These are phyloP conservation scores for Wickerhamiella infanticola DNA, from an alignment of 1,139 yeast genomes.

Conservation along the genomic window DNA sequence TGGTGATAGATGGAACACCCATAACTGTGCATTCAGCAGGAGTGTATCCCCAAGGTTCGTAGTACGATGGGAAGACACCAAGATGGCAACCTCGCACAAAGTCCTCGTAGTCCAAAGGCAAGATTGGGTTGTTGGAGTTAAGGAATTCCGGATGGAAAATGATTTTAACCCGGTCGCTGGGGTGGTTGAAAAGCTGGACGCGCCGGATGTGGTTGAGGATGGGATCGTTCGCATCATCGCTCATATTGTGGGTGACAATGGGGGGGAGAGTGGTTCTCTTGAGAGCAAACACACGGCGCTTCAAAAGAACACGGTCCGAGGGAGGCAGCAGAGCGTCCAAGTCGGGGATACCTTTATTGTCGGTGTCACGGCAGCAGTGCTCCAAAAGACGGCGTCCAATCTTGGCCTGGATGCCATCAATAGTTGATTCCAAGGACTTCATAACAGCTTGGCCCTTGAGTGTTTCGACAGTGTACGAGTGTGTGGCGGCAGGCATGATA, in stretches of 20 bases:
- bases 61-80: slow-evolving; percentile 97
- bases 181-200: slow-evolving; percentile 77
- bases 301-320: slow-evolving; percentile 75
- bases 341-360: slow-evolving; percentile 42
- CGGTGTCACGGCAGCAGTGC: slow-evolving; percentile 72
- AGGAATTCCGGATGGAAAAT: slow-evolving; percentile 96
- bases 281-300: slow-evolving; percentile 85
- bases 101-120: slow-evolving; percentile 90
- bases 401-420: slow-evolving; percentile 72
- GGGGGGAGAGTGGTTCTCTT: slow-evolving; percentile 85
- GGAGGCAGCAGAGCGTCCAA: slow-evolving; percentile 75
- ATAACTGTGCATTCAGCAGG: slow-evolving; percentile 99
- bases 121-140: slow-evolving; percentile 86
- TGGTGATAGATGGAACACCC: slow-evolving; percentile 98
- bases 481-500: slow-evolving; percentile 93
- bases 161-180: slow-evolving; percentile 84
- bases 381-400: slow-evolving; percentile 84
- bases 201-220: slow-evolving; percentile 82
- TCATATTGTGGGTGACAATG: slow-evolving; percentile 96
- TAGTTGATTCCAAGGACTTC: slow-evolving; percentile 77
- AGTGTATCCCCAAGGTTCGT: slow-evolving; percentile 99
- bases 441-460: slow-evolving; percentile 93
- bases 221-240: slow-evolving; percentile 82
- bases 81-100: slow-evolving; percentile 96
- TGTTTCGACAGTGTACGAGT: slow-evolving; percentile 90